Base-by-base conservation (phyloP, 306 rosid genomes). In the Neltuma alba region DNA sequence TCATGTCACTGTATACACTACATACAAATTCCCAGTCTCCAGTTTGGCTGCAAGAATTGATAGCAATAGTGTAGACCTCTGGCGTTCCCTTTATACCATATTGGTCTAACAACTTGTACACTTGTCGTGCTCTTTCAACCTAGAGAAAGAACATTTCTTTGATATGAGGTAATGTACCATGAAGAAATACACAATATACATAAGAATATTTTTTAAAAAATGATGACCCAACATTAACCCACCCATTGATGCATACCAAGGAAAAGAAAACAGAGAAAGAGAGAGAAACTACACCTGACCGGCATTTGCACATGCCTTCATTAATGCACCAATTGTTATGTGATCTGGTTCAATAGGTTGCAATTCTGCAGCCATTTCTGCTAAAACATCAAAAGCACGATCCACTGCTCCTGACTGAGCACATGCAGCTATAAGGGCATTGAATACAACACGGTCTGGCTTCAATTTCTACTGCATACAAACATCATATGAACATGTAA, bases 371-470 rank as follows among this genome's bases (percentile, higher is more conserved):
- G 85, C 86, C 99, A 95, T 92, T 88, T 95, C 99, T 76, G 90
- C 94, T 80, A 95, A 77, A 57, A 95, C 98, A 77, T 92, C 99
- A 84, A 95, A 95, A 79, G 98, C 99, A 79, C 99, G 99, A 85
- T 93, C 92, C 81, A 92, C 95, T 47, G 99, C 96, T 86, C 99
- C 98, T 74, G 99, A 87, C 78, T 93, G 89, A 60, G 96, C 98
- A 83, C 99, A 95, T 61, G 99, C 99, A 79, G 97, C 88, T 71
- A 95, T 95, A 82, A 95, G 98, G 37, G 99, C 98, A 90, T 95
- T 95, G 98, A 91, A 95, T 88, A 95, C 94, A 89, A 93, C 98
- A 67, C 99, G 94, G 82, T 95, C 99, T 88, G 99, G 96, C 97
- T 95, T 91, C 96, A 95, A 97, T n/a, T 92, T 95, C 99, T 95